Evolutionary conservation across 75 land plant genomes (phyloP), one percentile per base, ranked within the genome.

Genomic region (Gnetum montanum): DNA sequence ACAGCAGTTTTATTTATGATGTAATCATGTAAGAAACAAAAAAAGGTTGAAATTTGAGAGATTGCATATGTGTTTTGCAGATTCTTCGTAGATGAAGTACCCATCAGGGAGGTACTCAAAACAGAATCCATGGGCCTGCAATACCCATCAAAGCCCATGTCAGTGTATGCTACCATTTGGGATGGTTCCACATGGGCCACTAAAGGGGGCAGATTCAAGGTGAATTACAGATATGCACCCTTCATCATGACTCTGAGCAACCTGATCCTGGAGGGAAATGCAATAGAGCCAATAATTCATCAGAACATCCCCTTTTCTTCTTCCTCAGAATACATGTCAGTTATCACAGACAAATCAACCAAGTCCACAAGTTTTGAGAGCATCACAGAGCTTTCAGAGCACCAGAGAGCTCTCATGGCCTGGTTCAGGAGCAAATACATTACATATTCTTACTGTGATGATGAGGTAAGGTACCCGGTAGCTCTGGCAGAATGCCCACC

Each of bases 161-260:
- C 82, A 26, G 56, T 87, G 11, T 87, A 83, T 64, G 76, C 84
- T 16, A 87, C 91, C 2, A 80, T 87, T 4, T 87, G 91, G 91
- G 91, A 87, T 64, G 91, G 78, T 8, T 87, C 91, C 0, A 46
- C 56, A 4, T 87, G 91, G 91, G 91, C 91, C 36, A 87, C 91
- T 0, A 63, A 63, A 36, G 78, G 78, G 19, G 91, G 91, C 16
- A 67, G 59, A 46, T 83, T 73, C 66, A 70, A 66, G 63, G 78
- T 77, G 7, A 70, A 87, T 46, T 87, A 83, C 80, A 75, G 67
- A 38, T 79, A 83, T 44, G 70, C 84, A 4, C 91, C 91, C 19
- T 87, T 83, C 59, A 34, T 63, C 4, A 38, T 81, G 15, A 54
- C 75, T 25, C 80, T 79, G 58, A 56, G 65, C 3, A 70, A 87